phyloP scores from a whole-genome alignment of 2,329 filamentous ascomycete species.

The Aurifilum marmelostoma region DNA sequence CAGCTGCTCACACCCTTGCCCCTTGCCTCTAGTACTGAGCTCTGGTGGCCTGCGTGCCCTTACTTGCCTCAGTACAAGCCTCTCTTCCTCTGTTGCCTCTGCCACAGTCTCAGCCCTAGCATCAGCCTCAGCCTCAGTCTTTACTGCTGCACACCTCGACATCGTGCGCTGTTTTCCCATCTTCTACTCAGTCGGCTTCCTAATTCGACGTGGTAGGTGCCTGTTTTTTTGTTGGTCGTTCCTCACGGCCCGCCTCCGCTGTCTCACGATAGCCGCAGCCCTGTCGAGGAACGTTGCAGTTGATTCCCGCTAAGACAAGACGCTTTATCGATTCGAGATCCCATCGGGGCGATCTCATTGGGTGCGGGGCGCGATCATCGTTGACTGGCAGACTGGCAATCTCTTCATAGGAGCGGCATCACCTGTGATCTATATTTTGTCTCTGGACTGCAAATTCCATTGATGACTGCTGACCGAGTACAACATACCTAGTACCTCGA shows the following conservation, averaged over 20 bases:
- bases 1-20: neutral
- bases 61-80: neutral
- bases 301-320: neutral
- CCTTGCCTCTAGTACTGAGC: neutral
- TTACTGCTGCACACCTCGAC: neutral
- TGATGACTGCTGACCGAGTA: neutral
- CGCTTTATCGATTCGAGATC: neutral
- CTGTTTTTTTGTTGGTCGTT: neutral
- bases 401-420: neutral
- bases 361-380: neutral
- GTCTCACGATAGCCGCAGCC: neutral
- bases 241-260: neutral
- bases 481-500: neutral
- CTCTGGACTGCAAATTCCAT: neutral
- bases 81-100: neutral
- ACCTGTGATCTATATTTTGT: neutral
- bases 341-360: neutral
- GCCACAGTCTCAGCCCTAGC: neutral
- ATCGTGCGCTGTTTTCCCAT: neutral
- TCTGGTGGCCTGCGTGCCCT: too few species aligned
- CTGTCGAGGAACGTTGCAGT: neutral
- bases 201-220: too few species aligned
- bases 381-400: neutral
- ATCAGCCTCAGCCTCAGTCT: neutral
- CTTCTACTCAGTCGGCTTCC: neutral